Evolutionary conservation across 176 grass and related monocot species (phyloP), one percentile per base, ranked within the genome.

Genomic region (Juncus effusus): DNA sequence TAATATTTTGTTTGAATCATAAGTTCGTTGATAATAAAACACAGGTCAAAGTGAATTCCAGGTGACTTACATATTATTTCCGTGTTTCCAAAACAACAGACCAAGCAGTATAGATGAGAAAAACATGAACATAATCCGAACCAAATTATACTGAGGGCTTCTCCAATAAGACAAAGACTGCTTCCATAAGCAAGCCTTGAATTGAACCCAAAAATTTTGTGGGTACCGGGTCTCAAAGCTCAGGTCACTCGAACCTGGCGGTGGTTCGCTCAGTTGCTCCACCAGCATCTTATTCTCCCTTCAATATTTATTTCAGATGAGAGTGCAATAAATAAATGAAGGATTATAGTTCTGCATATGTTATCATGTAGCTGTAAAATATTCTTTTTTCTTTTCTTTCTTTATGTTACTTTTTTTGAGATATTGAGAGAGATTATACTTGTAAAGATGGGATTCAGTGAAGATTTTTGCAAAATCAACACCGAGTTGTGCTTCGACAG

Each of bases 161-260:
- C 87, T 87, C 91, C 91, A 96, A 51, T 96, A 96, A 71, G 84
- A 77, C 81, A 77, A 80, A 71, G 68, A 82, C 57, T 96, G 91
- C 72, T 90, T 96, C 91, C 87, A 90, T 38, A 90, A 70, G 51
- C 91, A 90, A 38, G 69, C 51, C 63, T 65, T 82, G 76, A 90
- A 96, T 40, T 96, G 91, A 51, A 39, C 52, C 61, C 61, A 65
- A 38, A 77, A 60, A 13, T 74, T 77, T 50, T 78, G 64, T 0
- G 91, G 74, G 47, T 83, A 96, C 55, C 82, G 78, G 47, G 78
- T 83, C 14, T 67, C 63, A 63, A 96, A 96, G 59, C 77, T 84
- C 6, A 96, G 73, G 51, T 90, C 87, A n/a, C 28, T 78, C 42
- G 91, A 79, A 58, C 84, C 83, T 61, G 83, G 72, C 40, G 78